Percentiles rank a stretch among this genome's conserved stretches.
These are phyloP conservation scores for Thelephora ganbajun DNA, from an alignment of 768 basidiomycete genomes.

Conservation along the genomic window DNA sequence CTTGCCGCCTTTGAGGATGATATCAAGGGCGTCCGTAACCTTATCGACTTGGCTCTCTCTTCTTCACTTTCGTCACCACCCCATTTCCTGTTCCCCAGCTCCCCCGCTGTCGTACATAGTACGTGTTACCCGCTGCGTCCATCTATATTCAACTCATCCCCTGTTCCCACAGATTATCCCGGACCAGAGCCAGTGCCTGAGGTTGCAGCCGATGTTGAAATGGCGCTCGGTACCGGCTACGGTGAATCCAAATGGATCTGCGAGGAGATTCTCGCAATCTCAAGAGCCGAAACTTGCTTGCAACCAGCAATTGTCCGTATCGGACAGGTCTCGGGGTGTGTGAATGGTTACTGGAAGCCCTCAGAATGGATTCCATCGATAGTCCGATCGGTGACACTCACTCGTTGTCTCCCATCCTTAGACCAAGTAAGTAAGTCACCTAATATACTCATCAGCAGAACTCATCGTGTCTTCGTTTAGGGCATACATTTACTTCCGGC, in stretches of 20 bases:
- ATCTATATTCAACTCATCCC: background rate
- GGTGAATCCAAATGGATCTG: slow-evolving; percentile 21
- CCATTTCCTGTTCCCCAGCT: slow-evolving; percentile 22
- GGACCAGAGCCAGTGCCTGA: slow-evolving; percentile 9
- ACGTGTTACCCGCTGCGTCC: background rate
- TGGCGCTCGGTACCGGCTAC: slow-evolving; percentile 17
- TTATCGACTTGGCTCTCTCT: slow-evolving; percentile 23
- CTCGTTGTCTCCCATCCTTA: slow-evolving; percentile 14
- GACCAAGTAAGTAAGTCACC: slow-evolving; percentile 7
- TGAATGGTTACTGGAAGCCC: slow-evolving; percentile 25
- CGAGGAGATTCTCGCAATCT: slow-evolving; percentile 12
- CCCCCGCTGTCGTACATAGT: slow-evolving; percentile 16
- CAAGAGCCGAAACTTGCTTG: slow-evolving; percentile 9
- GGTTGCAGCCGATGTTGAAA: slow-evolving; percentile 7
- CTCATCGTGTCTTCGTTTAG: background rate
- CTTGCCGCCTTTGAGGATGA: slow-evolving; percentile 18
- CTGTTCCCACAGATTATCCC: slow-evolving; percentile 4
- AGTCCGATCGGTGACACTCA: slow-evolving; percentile 13
- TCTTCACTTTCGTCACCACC: slow-evolving; percentile 16
- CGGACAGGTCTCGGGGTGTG: slow-evolving; percentile 23
- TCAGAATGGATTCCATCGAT: slow-evolving; percentile 24
- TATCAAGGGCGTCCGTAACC: slow-evolving; percentile 16
- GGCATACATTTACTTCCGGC: slow-evolving; percentile 15
- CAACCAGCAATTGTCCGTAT: slow-evolving; percentile 20
- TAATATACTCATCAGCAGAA: too few relatives aligned